Base-by-base conservation (phyloP, 1,139 yeast species). In the Blastobotrys niveus region DNA sequence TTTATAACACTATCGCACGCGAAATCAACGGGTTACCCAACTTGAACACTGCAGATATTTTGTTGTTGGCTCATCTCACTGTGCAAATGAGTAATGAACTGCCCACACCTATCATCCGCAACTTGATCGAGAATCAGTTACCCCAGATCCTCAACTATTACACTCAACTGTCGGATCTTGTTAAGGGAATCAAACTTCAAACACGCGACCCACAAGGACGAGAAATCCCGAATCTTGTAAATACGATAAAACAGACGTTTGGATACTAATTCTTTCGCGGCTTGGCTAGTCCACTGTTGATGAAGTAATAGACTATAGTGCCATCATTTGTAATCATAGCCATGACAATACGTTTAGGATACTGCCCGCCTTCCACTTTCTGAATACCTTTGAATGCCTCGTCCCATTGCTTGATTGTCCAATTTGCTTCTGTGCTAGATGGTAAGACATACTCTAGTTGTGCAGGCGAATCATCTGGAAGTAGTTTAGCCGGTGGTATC, bases 311-410 rank as follows among this genome's bases (percentile, higher is more conserved):
- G 5, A 80, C 82, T 2, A 82, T 71, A 0, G 87, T 79, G 0
- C 84, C 80, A 59, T 82, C 89, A 44, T 71, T 71, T 46, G 80
- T 77, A 7, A 76, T 70, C 50, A 82, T 65, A 0, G 77, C 87
- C 58, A 80, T 61, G 0, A 80, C 66, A 2, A 82, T 45, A 40
- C 80, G 61, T 19, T 57, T 57, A 70, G 75, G 46, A n/a, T n/a
- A n/a, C 69, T 58, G 34, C 26, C 2, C 46, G 22, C 34, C 3
- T 61, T 54, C 12, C 54, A 34, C 50, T 42, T 54, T 14, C 25
- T 55, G 53, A 10, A 60, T 46, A 3, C 51, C 55, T 6, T 47
- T 50, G 49, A 66, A 66, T 12, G 59, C 57, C 12, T 54, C 48
- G 7, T 57, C 55, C 66, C 66, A 62, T 41, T 61, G 56, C 32